These are phyloP conservation scores for Psidium guajava DNA, from an alignment of 345 rosid genomes.

Conservation along the genomic window DNA sequence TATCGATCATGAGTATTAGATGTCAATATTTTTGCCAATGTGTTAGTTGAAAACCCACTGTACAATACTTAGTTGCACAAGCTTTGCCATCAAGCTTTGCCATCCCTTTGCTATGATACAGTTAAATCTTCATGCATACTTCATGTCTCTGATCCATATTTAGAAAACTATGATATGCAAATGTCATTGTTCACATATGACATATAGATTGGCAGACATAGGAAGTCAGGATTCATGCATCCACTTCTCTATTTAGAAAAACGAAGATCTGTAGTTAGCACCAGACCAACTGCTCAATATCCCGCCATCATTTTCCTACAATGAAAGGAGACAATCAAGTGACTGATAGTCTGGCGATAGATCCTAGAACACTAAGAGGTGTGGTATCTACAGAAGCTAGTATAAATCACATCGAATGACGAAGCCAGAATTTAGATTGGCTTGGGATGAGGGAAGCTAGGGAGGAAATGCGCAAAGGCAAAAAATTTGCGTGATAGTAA, in stretches of 20 bases:
- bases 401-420: not conserved
- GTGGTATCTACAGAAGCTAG: not conserved
- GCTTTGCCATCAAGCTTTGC: too few relatives aligned
- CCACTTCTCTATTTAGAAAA: not conserved
- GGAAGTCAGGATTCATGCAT: not conserved
- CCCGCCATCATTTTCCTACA: not conserved
- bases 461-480: too few relatives aligned
- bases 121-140: not conserved
- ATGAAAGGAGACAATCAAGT: not conserved
- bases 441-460: not conserved
- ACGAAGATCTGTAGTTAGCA: not conserved
- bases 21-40: not conserved
- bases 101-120: not conserved
- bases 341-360: not conserved
- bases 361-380: not conserved
- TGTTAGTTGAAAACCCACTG: not conserved
- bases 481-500: too few relatives aligned
- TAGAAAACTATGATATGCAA: not conserved
- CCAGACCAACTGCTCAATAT: not conserved
- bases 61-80: not conserved
- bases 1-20: not conserved
- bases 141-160: not conserved
- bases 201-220: not conserved
- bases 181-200: not conserved
- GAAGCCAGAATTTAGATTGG: not conserved